Evolutionary conservation across 2,329 filamentous ascomycete species (phyloP), one percentile per base, ranked within the genome.

Genomic region (Diaporthe nobilis): DNA sequence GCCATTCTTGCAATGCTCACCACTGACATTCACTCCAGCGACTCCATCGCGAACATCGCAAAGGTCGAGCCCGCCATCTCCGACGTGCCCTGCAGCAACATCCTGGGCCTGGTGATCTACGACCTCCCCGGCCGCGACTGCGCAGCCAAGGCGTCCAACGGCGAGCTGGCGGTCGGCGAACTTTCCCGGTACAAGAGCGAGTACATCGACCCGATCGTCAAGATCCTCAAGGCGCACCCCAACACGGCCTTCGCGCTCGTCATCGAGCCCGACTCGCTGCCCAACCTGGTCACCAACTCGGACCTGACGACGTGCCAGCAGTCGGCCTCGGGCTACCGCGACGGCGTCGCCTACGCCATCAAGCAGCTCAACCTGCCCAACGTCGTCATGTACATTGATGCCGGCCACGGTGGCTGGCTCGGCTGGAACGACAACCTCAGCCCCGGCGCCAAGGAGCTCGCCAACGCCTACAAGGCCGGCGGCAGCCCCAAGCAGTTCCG

Each of bases 111-210:
- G 72, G 91, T 93, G 73, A 89, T 92, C 72, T 92, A 92, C 82
- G 88, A 92, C 81, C 84, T 92, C 17, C 91, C 91, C 60, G 90
- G 92, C 79, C 89, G 91, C 81, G 91, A 92, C 81, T 92, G 91
- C 80, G 88, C 91, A 20, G 91, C 91, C 68, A 85, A 90, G 79
- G 90, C 91, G 20, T 92, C 90, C 77, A 92, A 92, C 80, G 91
- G 91, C 76, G 91, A 92, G 82, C 88, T 90, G 61, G 83, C 85
- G 28, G 89, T 92, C 75, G 89, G 88, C 75, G 82, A 92, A 74
- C 82, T 88, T 70, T 85, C 70, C 77, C 80, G 78, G 78, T 86
- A 86, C 83, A 85, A 85, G 83, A 81, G 79, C 60, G 78, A 85
- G 80, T 85, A 85, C 80, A 85, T 86, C 76, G 84, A 86, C 78